Conservation (phyloP, 202 grass and related monocot genomes). For the Brachypodium distachyon region DNA sequence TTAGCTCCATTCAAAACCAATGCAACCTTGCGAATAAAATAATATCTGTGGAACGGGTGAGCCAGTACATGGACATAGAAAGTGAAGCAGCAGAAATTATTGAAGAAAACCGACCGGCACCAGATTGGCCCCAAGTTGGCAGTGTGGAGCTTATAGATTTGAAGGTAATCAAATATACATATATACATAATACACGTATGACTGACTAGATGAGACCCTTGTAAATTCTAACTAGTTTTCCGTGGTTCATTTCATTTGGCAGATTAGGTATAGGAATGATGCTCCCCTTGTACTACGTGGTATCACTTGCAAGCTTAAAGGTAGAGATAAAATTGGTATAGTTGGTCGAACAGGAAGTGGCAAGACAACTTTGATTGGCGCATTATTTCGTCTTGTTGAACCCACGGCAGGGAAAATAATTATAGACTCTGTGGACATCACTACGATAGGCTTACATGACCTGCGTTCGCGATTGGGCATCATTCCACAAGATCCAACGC, state of each 20-base stretch:
- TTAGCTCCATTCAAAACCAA: slow-evolving; percentile 71
- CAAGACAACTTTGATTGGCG: slow-evolving; percentile 82
- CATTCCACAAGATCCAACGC: slow-evolving; percentile 24
- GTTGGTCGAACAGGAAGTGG: slow-evolving; percentile 93
- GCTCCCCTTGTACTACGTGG: slow-evolving; percentile 57
- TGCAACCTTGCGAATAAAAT: slow-evolving; percentile 70
- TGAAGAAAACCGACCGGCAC: slow-evolving; percentile 41
- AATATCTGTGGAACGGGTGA: slow-evolving; percentile 84
- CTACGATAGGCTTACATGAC: slow-evolving; percentile 75
- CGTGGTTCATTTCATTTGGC: slow-evolving; percentile 7
- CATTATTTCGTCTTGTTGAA: slow-evolving; percentile 83
- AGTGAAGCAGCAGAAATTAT: slow-evolving; percentile 68
- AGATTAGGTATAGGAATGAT: slow-evolving; percentile 70
- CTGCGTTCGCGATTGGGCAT: slow-evolving; percentile 36
- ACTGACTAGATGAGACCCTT: background rate
- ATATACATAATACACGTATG: background rate
- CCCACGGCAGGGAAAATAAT: slow-evolving; percentile 67
- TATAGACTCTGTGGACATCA: slow-evolving; percentile 59
- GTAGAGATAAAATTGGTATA: slow-evolving; percentile 74
- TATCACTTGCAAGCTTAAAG: slow-evolving; percentile 72
- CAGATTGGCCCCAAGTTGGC: slow-evolving; percentile 73
- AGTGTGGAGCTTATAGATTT: slow-evolving; percentile 62
- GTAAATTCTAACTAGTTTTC: background rate
- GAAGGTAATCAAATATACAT: slow-evolving; percentile 38
- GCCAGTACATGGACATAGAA: slow-evolving; percentile 71